Conservation (phyloP, 257 asterid species). For the Hygrophila difformis region DNA sequence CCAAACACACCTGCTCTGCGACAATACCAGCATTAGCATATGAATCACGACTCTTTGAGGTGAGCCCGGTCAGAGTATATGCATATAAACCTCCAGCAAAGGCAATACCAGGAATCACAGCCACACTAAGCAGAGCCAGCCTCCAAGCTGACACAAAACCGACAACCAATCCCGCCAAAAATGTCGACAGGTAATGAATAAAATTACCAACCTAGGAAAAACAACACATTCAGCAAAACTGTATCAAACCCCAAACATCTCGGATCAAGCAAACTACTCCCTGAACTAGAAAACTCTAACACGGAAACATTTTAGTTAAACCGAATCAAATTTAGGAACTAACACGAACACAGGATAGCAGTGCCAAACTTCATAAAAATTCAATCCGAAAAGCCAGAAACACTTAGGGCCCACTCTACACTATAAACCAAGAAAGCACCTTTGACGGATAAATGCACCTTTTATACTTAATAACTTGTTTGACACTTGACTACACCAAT, state of each 20-base stretch:
- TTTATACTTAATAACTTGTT: too few species aligned
- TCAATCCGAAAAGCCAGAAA: too few species aligned
- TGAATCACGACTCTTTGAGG: slow-evolving; percentile 94
- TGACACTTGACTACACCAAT: slow-evolving; percentile 13
- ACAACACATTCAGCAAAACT: too few species aligned
- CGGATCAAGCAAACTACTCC: background rate
- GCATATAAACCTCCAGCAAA: slow-evolving; percentile 97
- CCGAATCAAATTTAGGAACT: too few species aligned
- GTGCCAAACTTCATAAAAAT: too few species aligned
- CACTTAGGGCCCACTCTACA: too few species aligned
- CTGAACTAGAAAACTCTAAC: too few species aligned
- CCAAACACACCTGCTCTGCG: slow-evolving; percentile 84
- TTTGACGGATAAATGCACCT: too few species aligned
- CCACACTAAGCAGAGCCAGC: slow-evolving; percentile 93
- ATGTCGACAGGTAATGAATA: slow-evolving; percentile 93
- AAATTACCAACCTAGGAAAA: slow-evolving; percentile 77
- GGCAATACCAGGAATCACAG: slow-evolving; percentile 95
- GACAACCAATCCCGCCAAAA: slow-evolving; percentile 96
- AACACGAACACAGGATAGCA: too few species aligned
- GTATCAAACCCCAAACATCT: background rate
- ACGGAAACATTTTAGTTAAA: too few species aligned
- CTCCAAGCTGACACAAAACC: slow-evolving; percentile 98
- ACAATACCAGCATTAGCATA: slow-evolving; percentile 92
- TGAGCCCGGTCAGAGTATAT: slow-evolving; percentile 86
- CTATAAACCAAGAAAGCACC: too few species aligned